Evolutionary conservation across 2,329 filamentous ascomycete species (phyloP), one percentile per base, ranked within the genome.

Genomic region (Beauveria asiatica): DNA sequence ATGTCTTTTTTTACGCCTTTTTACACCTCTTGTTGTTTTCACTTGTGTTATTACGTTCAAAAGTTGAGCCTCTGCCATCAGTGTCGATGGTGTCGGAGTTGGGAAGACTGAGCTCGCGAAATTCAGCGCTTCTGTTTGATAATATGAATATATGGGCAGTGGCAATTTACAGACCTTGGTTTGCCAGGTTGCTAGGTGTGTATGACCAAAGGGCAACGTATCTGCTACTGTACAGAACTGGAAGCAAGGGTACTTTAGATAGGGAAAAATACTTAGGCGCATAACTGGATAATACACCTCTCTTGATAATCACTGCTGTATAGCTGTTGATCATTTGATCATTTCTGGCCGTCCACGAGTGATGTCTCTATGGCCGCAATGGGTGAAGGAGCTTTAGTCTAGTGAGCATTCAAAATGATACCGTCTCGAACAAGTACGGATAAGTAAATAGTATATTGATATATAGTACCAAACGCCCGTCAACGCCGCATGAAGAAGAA

Each of bases 231-330:
- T 57, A 48, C 41, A 57, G 30, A 59, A 52, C 49, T 53, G 57
- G 49, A 23, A 30, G 39, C 13, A 39, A 41, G 19, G 49, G 25
- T 54, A 21, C n/a, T 42, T 25, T 59, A 59, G 57, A 53, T 53
- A 41, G 49, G 42, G 39, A 53, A 23, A 48, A 53, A 42, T 53
- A 33, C 30, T 11, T 48, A 44, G 50, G 57, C 57, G 57, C 30
- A 53, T 23, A 53, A 52, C 49, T 53, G 57, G 57, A 59, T 44
- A 59, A 59, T 53, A 59, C 57, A 59, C 57, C 41, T 46, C 57
- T 59, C 57, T 53, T 59, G 39, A 23, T 13, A 13, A 37, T 21
- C 10, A 16, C n/a, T 37, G 33, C 9, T 21, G 42, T 45, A 19
- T 13, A 45, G n/a, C 19, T 23, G 42, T 30, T 49, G 33, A 37